Base-by-base conservation (phyloP, 2,329 filamentous ascomycete species). In the Ophiobolus disseminans region DNA sequence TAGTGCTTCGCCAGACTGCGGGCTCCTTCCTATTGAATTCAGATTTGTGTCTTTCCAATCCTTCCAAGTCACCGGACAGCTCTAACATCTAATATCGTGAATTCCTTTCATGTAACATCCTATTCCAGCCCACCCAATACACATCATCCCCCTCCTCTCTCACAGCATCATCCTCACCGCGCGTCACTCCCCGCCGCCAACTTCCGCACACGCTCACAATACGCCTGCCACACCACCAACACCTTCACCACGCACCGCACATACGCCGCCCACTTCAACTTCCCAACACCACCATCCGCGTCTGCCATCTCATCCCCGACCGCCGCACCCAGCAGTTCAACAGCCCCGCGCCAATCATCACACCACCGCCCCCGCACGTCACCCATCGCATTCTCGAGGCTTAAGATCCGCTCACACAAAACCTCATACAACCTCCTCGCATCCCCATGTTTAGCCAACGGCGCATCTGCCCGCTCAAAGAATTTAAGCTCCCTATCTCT, bases 211-310 rank as follows among this genome's bases (percentile, higher is more conserved):
- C 19, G 13, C 41, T 45, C 23, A 30, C 41, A 30, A 19, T 45
- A 37, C 5, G 14, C 21, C 26, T 37, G 41, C 41, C 32, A 37
- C 7, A 45, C 34, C 17, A 45, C 5, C 32, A 45, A 5, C 10
- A 11, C 23, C 13, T 38, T 30, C 19, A 31, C 17, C 17, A 45
- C 42, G 34, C 17, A 45, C 19, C 14, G 10, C 16, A 38, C 25
- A 32, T 45, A 45, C 10, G 25, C n/a, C 25, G 26, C 22, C 42
- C 42, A 45, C 4, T 23, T 36, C 8, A 4, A 11, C n/a, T 25
- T 17, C 1, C n/a, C 20, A 23, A 43, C 13, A 16, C 40, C 40
- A 6, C 40, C 40, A 32, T 43, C 21, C 6, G 30, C 31, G 13
- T 35, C 30, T 13, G n/a, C 19, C 40, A 43, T 34, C 19, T 25